Base-by-base conservation (phyloP, 2,329 filamentous ascomycete species). In the Waltergamsia citrina region DNA sequence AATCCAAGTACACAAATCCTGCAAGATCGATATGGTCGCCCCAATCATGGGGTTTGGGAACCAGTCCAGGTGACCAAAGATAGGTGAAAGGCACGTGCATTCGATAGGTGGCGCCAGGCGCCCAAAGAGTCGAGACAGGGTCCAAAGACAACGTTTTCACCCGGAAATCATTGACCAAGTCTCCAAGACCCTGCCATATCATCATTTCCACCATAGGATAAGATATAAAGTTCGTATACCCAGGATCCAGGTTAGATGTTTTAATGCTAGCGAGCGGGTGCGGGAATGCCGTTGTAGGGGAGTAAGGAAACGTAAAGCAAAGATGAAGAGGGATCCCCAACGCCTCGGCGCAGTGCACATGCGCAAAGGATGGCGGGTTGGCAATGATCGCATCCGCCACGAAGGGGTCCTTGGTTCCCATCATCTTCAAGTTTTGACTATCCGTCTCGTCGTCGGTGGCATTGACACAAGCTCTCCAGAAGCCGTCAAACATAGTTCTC, bases 261-360 rank as follows among this genome's bases (percentile, higher is more conserved):
- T 80, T 83, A 53, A 90, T 80, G 48, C 77, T 85, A 8, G 83
- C 82, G 32, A 90, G 53, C 0, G 85, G 84, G 50, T 90, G 84
- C 0, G 83, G 81, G 42, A 90, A 90, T 0, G 74, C 69, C 36
- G 78, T 70, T 0, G 84, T 88, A 0, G 83, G 81, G 1, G 77
- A 83, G 47, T 85, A 88, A 1, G 84, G 84, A 37, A 88, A 81
- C 38, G 87, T 94, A 52, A 94, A 94, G 80, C 94, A 92, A 41
- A 94, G 62, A 50, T 88, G 82, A 3, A 90, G 54, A 0, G 85
- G 85, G 15, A 88, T 74, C 0, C 83, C 83, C 17, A 92, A 54
- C 18, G 81, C 76, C 54, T 92, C 83, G 1, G 85, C 85, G 41
- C 83, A 86, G 55, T 87, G 83, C 1, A 87, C 65, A 48, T 87